Base-by-base conservation (phyloP, 192 early-diverging fungal genomes). In the Chytriomyces sp. region DNA sequence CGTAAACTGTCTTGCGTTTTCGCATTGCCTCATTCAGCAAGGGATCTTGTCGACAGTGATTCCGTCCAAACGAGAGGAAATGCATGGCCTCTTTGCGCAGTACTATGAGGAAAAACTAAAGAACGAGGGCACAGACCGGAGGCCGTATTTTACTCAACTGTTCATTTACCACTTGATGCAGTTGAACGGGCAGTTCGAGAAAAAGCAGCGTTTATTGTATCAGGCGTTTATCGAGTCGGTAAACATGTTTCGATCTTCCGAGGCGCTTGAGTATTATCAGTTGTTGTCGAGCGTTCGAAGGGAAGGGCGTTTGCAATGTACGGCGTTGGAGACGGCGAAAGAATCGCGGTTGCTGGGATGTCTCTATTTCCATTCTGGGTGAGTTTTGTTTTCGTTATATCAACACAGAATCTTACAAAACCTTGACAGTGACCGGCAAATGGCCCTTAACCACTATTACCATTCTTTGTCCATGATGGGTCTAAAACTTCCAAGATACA, bases 11-110 rank as follows among this genome's bases (percentile, higher is more conserved):
- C 57, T 65, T 26, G 48, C 69, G 5, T 79, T 79, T 62, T 50
- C 64, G 1, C 78, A 79, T 62, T 79, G 67, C 53, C 53, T 79
- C 13, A 74, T 79, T 46, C 68, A 79, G 28, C 78, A 74, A 79
- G 78, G 70, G 50, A 79, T 79, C 59, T 60, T 73, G n/a, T 65
- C 70, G 18, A 79, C 70, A 10, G 45, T 73, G 5, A 66, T 74
- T 44, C 78, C 78, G 10, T 65, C 78, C 2, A 66, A 72, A 43
- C 53, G 63, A 13, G 71, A 72, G 57, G 71, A 64, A 46, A 68
- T 79, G 62, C 61, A 79, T 72, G 67, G 23, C 7, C 24, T 50
- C 50, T 72, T 70, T 64, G 63, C 71, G 7, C 28, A 79, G 8
- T 68, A 7, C 49, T 79, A 79, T 50, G 70, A 79, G 45, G 26